phyloP scores from a whole-genome alignment of 2,329 filamentous ascomycete genomes.

The Monilinia fructigena region DNA sequence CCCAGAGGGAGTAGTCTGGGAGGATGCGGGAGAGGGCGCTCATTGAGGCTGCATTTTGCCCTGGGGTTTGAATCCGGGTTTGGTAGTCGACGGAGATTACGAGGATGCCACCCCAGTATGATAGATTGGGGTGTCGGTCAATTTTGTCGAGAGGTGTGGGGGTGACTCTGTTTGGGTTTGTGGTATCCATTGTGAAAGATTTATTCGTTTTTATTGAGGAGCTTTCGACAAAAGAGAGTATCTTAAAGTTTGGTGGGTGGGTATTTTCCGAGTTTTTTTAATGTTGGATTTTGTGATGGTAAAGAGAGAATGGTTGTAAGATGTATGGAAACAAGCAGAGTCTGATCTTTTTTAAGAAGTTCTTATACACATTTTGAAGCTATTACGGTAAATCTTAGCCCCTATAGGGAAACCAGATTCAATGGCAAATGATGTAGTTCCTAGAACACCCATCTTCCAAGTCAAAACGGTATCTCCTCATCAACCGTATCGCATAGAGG shows the following conservation, averaged over 20 bases:
- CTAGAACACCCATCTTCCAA: not conserved
- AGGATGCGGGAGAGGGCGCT: not conserved
- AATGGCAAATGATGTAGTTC: not conserved
- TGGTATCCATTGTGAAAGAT: not conserved
- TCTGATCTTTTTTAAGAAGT: not conserved
- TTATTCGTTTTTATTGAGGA: not conserved
- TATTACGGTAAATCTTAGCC: not conserved
- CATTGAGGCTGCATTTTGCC: not conserved
- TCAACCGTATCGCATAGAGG: too few species aligned
- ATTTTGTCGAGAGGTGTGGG: not conserved
- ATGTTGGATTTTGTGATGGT: not conserved
- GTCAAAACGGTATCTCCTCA: too few species aligned
- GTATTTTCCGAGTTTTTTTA: not conserved
- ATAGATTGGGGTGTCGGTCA: not conserved
- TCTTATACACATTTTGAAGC: not conserved
- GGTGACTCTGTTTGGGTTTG: not conserved
- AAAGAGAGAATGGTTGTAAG: not conserved
- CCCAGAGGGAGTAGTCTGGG: not conserved
- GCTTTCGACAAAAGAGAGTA: not conserved
- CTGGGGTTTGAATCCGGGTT: not conserved
- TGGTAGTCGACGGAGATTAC: not conserved
- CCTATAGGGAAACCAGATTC: not conserved
- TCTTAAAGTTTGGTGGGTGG: not conserved
- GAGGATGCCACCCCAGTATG: not conserved
- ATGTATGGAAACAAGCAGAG: not conserved